A percentile compares a stretch with the other conserved stretches of the same genome.
Evolutionary conservation across 225 moss, liverwort and hornwort species (phyloP).

Genomic region (Climacium dendroides): DNA sequence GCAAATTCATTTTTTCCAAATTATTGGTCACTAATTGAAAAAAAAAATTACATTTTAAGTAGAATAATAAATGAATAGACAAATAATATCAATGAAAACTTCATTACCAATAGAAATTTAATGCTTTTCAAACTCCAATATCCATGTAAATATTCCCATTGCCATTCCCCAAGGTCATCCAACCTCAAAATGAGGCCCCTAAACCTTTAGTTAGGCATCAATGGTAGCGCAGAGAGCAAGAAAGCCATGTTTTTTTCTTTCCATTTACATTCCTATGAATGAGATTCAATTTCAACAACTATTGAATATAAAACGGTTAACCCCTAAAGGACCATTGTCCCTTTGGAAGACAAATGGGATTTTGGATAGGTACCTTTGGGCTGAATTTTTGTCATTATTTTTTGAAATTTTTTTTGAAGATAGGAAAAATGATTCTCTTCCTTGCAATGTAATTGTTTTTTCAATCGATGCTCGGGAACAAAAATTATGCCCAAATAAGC

Average conservation of each 20-base stretch:
- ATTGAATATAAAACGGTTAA: rapidly evolving
- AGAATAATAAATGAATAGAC: background rate
- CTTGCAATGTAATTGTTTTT: too few species aligned
- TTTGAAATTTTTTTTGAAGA: too few species aligned
- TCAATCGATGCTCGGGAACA: too few species aligned
- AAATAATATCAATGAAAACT: background rate
- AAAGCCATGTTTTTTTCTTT: background rate
- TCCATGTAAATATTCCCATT: background rate
- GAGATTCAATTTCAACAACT: background rate
- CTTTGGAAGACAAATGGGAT: too few species aligned
- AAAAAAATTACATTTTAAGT: too few species aligned
- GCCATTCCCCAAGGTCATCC: rapidly evolving
- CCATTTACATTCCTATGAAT: background rate
- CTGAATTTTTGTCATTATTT: too few species aligned
- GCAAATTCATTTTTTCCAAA: background rate
- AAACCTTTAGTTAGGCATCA: background rate
- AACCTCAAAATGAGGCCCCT: background rate
- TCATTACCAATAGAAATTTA: background rate
- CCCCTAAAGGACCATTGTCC: too few species aligned
- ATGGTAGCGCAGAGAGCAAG: rapidly evolving
- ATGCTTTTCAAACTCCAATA: background rate
- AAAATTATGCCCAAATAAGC: too few species aligned
- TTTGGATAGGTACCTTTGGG: too few species aligned
- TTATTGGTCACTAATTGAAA: background rate
- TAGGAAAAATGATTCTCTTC: too few species aligned